A percentile compares a stretch with the other conserved stretches of the same genome.
Evolutionary conservation across 192 early-diverging fungal species (phyloP).

Genomic region (Gonapodya sp.): DNA sequence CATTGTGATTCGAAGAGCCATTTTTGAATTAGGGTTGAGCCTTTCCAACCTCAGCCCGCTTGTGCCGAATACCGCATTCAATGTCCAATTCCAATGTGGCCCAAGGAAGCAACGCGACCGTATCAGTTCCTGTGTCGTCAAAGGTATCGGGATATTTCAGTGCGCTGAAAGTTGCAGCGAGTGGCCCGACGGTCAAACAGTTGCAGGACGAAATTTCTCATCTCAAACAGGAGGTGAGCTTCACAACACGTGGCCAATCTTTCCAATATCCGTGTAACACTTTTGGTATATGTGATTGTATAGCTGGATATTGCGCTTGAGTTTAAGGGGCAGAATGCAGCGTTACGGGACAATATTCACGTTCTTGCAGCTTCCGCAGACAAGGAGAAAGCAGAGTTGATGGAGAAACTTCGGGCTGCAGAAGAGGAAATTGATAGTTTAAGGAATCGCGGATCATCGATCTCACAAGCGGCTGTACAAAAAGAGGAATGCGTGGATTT

Average conservation of each 20-base stretch:
- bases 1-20: no score
- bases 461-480: no score
- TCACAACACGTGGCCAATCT: no score
- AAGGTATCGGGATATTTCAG: neutral
- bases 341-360: constrained; percentile 39
- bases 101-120: neutral
- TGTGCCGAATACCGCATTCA: no score
- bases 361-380: constrained; percentile 17
- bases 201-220: neutral
- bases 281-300: no score
- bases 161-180: neutral
- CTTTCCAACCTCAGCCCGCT: no score
- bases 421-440: neutral
- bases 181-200: neutral
- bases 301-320: neutral
- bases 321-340: constrained; percentile 21
- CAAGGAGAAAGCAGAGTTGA: neutral
- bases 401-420: neutral
- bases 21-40: no score
- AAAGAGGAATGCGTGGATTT: no score
- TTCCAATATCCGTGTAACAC: no score
- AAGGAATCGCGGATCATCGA: no score
- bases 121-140: neutral
- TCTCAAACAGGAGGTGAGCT: neutral
- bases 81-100: neutral